Conservation (phyloP, 768 basidiomycete genomes). For the Podaxis sp. region DNA sequence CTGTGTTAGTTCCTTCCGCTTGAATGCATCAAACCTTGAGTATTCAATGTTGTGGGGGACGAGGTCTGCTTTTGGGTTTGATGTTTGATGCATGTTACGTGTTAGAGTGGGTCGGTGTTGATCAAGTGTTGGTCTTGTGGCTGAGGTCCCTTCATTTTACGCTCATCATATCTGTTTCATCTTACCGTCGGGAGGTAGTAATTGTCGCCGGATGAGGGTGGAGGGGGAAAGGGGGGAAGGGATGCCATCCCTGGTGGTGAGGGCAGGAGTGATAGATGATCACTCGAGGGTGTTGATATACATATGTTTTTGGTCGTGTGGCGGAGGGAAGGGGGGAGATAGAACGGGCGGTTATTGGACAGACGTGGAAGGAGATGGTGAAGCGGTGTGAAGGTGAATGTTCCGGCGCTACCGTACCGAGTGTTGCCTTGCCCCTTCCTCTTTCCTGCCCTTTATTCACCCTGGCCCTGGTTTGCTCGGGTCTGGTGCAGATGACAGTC, state of each 20-base stretch:
- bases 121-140: too few relatives aligned
- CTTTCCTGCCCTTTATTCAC: too few relatives aligned
- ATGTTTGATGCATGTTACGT: background rate
- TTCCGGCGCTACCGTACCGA: background rate
- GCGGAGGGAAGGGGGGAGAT: background rate
- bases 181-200: too few relatives aligned
- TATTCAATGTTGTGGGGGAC: background rate
- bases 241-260: background rate
- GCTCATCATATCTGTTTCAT: too few relatives aligned
- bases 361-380: background rate
- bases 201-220: background rate
- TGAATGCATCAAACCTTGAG: background rate
- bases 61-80: background rate
- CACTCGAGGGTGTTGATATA: background rate
- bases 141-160: too few relatives aligned
- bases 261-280: background rate
- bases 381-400: background rate
- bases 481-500: too few relatives aligned
- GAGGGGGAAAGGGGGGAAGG: background rate
- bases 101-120: too few relatives aligned
- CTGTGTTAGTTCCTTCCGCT: background rate
- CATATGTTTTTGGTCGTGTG: background rate
- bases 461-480: too few relatives aligned
- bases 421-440: background rate
- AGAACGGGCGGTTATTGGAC: background rate